Evolutionary conservation across 805 yeast genomes (phyloP).

Genomic region (Saturnispora bothae): DNA sequence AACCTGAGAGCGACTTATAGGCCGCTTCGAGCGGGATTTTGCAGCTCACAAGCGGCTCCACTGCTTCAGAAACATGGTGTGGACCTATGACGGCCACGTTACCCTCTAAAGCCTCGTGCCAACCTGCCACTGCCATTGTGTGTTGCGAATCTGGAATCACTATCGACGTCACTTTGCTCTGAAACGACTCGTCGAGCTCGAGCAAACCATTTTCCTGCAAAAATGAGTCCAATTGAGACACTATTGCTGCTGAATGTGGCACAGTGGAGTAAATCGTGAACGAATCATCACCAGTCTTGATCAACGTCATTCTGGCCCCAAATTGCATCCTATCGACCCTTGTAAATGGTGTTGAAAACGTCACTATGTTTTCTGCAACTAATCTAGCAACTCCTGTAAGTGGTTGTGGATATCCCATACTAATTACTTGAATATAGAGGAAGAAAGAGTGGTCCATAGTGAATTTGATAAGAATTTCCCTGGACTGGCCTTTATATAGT

Average conservation of each 20-base stretch:
- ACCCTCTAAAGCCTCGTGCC: constrained; percentile 3
- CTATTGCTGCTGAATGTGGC: constrained; percentile 41
- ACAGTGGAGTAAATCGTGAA: constrained; percentile 48
- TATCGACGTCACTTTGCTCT: constrained; percentile 35
- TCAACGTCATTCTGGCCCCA: constrained; percentile 32
- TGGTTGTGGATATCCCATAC: constrained; percentile 32
- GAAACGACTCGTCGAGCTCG: constrained; percentile 25
- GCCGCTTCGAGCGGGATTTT: not conserved
- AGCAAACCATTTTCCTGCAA: constrained; percentile 20
- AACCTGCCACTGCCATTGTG: constrained; percentile 31
- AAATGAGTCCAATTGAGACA: constrained; percentile 27
- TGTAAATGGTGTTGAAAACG: constrained; percentile 29
- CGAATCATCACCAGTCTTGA: constrained; percentile 22
- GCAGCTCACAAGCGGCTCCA: not conserved
- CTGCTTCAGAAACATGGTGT: not conserved
- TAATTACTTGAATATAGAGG: too few species aligned
- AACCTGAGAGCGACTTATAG: constrained; percentile 1
- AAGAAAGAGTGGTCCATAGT: too few species aligned
- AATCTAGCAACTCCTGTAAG: constrained; percentile 31
- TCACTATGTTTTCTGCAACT: constrained; percentile 23
- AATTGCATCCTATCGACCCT: constrained; percentile 23
- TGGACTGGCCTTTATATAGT: too few species aligned
- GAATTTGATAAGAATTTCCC: too few species aligned
- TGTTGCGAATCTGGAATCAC: constrained; percentile 58
- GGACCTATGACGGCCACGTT: constrained; percentile 3